These are phyloP conservation scores for Talaromyces stipitatus DNA, from an alignment of 495 filamentous ascomycete species.

Conservation along the genomic window DNA sequence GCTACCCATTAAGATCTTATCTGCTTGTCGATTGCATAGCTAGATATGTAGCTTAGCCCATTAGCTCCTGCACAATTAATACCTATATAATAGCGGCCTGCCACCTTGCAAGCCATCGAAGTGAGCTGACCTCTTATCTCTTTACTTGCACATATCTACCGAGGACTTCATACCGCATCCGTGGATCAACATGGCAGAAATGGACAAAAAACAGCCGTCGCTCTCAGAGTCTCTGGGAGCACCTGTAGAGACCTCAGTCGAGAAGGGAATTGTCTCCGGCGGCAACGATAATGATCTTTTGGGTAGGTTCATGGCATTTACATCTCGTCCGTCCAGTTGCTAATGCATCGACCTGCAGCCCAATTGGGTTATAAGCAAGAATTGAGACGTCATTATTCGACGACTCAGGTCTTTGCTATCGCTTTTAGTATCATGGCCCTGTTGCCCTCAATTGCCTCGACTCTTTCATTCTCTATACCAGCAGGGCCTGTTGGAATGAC, in stretches of 20 bases:
- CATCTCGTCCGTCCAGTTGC: background rate
- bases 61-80: background rate
- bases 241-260: background rate
- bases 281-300: constrained; percentile 1
- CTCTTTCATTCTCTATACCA: constrained; percentile 56
- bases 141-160: background rate
- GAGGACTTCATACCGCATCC: background rate
- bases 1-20: background rate
- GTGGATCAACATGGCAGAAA: background rate
- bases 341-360: background rate
- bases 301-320: background rate
- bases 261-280: background rate
- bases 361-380: constrained; percentile 64
- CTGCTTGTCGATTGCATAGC: background rate
- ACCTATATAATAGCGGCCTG: background rate
- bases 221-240: background rate
- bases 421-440: constrained; percentile 69
- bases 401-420: constrained; percentile 61
- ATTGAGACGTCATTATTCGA: constrained; percentile 56
- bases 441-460: constrained; percentile 62
- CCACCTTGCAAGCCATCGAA: background rate
- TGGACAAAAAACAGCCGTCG: background rate
- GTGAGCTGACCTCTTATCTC: background rate
- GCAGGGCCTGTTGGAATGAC: constrained; percentile 64
- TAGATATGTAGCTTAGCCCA: background rate